Conservation (phyloP, 1,139 yeast genomes). For the Saccharomyces pastorianus region DNA sequence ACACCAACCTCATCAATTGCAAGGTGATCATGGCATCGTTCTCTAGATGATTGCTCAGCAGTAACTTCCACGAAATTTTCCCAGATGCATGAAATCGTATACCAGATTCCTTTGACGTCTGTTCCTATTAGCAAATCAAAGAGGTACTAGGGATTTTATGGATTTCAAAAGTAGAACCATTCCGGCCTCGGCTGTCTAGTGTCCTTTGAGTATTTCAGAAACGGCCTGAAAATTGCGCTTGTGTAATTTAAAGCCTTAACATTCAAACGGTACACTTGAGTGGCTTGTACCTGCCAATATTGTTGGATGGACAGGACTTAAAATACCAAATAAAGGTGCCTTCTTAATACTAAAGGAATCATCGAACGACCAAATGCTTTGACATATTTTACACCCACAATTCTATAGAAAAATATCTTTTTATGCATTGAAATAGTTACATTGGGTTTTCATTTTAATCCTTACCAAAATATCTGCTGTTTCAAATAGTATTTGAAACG, state of each 20-base stretch:
- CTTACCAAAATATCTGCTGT: not conserved
- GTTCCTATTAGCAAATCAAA: conserved; percentile 44
- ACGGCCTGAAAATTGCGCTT: conserved; percentile 13
- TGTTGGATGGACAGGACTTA: no score
- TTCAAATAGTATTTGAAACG: not conserved
- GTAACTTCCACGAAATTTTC: conserved; percentile 92
- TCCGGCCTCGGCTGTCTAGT: conserved; percentile 88
- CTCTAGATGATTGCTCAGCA: conserved; percentile 83
- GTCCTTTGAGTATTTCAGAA: conserved; percentile 82
- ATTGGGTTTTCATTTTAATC: not conserved
- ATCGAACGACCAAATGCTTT: not conserved
- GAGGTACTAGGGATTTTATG: conserved; percentile 90
- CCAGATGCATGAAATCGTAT: conserved; percentile 55
- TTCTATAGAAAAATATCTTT: not conserved
- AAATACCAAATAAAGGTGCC: not conserved
- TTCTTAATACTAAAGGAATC: not conserved
- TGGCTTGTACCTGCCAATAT: no score
- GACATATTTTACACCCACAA: not conserved
- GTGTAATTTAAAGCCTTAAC: not conserved
- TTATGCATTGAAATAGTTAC: not conserved
- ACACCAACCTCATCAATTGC: conserved; percentile 24
- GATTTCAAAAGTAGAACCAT: conserved; percentile 88
- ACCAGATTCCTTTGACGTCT: conserved; percentile 30
- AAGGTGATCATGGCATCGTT: conserved; percentile 62
- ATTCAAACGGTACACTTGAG: not conserved